Evolutionary conservation across 208 protist species (phyloP).

Genomic region (Acanthamoeba culbertsoni): DNA sequence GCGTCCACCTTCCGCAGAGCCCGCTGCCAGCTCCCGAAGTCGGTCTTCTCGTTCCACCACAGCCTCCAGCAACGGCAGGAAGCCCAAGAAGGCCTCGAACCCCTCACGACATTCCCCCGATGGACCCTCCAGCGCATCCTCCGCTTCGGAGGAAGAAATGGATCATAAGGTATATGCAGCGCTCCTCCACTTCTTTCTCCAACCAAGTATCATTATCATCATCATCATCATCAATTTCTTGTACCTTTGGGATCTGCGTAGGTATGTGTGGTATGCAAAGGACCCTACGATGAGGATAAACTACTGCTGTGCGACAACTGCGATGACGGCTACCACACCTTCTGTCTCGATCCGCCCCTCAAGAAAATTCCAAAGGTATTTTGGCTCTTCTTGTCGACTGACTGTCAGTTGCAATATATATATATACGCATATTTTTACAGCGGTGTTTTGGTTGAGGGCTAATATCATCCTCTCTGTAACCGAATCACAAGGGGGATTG

Average conservation of each 20-base stretch:
- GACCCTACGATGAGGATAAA: not conserved
- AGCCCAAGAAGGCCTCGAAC: not conserved
- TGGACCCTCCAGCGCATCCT: not conserved
- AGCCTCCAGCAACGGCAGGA: not conserved
- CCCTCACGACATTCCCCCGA: not conserved
- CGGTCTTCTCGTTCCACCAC: not conserved
- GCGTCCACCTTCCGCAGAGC: not conserved
- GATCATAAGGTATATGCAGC: constrained; percentile 26
- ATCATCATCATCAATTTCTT: not conserved
- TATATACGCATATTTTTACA: not conserved
- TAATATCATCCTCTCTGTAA: not conserved
- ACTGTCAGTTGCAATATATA: no score
- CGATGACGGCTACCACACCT: constrained; percentile 46
- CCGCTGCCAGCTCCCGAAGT: not conserved
- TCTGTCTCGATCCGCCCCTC: constrained; percentile 46
- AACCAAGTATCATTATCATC: no score
- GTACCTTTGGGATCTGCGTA: not conserved
- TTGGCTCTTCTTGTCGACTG: no score
- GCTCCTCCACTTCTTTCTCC: not conserved
- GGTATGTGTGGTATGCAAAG: constrained; percentile 4
- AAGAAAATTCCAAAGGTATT: constrained; percentile 22
- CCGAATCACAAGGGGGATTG: not conserved
- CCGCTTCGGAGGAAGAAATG: not conserved
- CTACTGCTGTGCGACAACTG: constrained; percentile 49
- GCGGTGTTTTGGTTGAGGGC: not conserved